A percentile compares a stretch with the other conserved stretches of the same genome.
Evolutionary conservation across 1,284 basidiomycete genomes (phyloP).

Genomic region (Leccinum ambiguum): DNA sequence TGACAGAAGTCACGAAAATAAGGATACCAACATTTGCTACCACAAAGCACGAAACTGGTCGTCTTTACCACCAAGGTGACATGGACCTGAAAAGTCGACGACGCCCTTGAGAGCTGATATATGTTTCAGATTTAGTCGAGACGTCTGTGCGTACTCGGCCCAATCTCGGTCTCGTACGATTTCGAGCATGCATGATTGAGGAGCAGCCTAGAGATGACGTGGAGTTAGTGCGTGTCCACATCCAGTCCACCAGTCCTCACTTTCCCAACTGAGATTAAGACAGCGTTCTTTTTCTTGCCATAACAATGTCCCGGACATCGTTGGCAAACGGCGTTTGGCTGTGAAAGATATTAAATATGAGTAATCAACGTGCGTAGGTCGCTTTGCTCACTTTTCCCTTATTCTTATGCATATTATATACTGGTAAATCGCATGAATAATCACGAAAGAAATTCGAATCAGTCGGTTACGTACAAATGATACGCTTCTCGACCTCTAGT

Average conservation of each 20-base stretch:
- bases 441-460: neutral
- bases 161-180: conserved; percentile 51
- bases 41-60: conserved; percentile 74
- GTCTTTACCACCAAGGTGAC: conserved; percentile 76
- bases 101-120: conserved; percentile 63
- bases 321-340: conserved; percentile 80
- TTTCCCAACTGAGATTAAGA: conserved; percentile 60
- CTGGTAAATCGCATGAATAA: conserved; percentile 36
- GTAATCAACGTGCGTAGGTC: conserved; percentile 2
- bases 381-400: conserved; percentile 59
- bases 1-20: neutral
- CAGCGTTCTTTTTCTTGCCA: conserved; percentile 62
- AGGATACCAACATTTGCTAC: conserved; percentile 50
- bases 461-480: conserved; percentile 53
- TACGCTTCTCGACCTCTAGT: conserved; percentile 67
- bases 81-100: conserved; percentile 76
- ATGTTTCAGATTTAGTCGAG: conserved; percentile 56
- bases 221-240: conserved; percentile 8
- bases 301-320: conserved; percentile 71
- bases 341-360: conserved; percentile 13
- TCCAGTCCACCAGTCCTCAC: conserved; percentile 33
- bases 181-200: conserved; percentile 78
- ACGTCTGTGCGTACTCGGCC: conserved; percentile 36
- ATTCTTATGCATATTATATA: conserved; percentile 66
- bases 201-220: conserved; percentile 54